Base-by-base conservation (phyloP, 352 stramenopile species). In the Globisporangium orthogonon region DNA sequence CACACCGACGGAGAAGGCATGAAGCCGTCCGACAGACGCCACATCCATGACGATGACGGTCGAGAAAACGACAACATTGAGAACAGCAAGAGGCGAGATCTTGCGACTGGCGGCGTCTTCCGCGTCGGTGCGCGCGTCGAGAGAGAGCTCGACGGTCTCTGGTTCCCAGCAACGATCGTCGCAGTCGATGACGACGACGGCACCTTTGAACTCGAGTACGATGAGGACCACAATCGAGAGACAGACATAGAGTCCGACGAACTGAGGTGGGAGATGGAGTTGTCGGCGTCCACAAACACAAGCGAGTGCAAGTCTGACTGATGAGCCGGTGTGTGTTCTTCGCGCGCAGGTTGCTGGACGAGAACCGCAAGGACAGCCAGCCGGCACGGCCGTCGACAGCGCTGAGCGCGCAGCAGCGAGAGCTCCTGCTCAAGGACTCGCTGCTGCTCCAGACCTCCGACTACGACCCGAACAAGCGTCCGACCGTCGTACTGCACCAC, bases 181-280 rank as follows among this genome's bases (percentile, higher is more conserved):
- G 54, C 58, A 4, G 62, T 56, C 15, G 66, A 82, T 33, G 72
- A 73, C 1, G 53, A 61, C 44, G 76, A 83, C 52, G 76, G 75
- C 30, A 74, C 69, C 18, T 89, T 78, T 30, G 77, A 89, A 54
- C 65, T 93, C 41, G 73, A 90, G 58, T 93, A 93, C 53, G 79
- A 93, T 47, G 83, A 93, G 56, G 80, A 89, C 49, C 70, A 83
- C 63, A 89, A 89, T 49, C 71, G 76, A 50, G 80, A 93, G 57
- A 61, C 60, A 7, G 78, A 89, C 49, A 75, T 93, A 15, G 67
- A 57, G 3, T 63, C 62, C 2, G 67, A 74, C 13, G 81, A 91
- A 35, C 51, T 93, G 35, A 68, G 75, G 54, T 70, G 69, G 0
- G n/a, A n/a, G n/a, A n/a, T n/a, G 29, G 18, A 56, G 7, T 0